Evolutionary conservation across 768 basidiomycete species (phyloP).

Genomic region (Suillus hirtellus): DNA sequence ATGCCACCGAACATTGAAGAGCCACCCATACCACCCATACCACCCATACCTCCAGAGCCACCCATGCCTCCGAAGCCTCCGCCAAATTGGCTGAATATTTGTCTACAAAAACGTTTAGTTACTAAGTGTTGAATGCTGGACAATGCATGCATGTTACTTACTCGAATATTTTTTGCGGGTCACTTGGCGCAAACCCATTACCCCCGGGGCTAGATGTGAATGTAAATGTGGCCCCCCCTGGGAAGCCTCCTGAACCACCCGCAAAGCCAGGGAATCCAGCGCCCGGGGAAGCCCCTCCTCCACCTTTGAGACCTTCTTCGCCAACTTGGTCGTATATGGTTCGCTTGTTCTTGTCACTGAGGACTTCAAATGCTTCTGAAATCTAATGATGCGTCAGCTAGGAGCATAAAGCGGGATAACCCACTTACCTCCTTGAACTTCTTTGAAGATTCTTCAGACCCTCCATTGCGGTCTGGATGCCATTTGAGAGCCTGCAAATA

Average conservation of each 20-base stretch:
- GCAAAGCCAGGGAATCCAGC: slow-evolving; percentile 41
- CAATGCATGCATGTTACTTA: slow-evolving; percentile 39
- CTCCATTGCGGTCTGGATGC: slow-evolving; percentile 91
- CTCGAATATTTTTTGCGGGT: slow-evolving; percentile 90
- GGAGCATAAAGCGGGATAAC: not conserved
- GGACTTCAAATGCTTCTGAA: slow-evolving; percentile 94
- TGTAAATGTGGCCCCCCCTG: slow-evolving; percentile 53
- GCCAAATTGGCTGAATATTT: slow-evolving; percentile 46
- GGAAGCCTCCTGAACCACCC: slow-evolving; percentile 43
- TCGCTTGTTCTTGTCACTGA: slow-evolving; percentile 85
- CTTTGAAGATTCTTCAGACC: slow-evolving; percentile 80
- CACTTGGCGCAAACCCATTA: slow-evolving; percentile 72
- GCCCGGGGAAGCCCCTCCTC: slow-evolving; percentile 54
- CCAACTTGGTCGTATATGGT: slow-evolving; percentile 91
- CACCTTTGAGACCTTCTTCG: slow-evolving; percentile 89
- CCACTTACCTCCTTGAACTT: slow-evolving; percentile 86
- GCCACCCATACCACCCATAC: slow-evolving; percentile 30
- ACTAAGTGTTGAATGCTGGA: not conserved
- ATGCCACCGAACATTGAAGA: slow-evolving; percentile 24
- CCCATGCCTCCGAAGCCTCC: slow-evolving; percentile 38
- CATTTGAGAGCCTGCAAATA: slow-evolving; percentile 76
- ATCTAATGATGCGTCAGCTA: slow-evolving; percentile 48
- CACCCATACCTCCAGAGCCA: slow-evolving; percentile 19
- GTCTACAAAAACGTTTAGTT: slow-evolving; percentile 36
- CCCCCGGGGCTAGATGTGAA: slow-evolving; percentile 52